phyloP scores from a whole-genome alignment of 805 yeast species.

The Ogataea pilisensis region DNA sequence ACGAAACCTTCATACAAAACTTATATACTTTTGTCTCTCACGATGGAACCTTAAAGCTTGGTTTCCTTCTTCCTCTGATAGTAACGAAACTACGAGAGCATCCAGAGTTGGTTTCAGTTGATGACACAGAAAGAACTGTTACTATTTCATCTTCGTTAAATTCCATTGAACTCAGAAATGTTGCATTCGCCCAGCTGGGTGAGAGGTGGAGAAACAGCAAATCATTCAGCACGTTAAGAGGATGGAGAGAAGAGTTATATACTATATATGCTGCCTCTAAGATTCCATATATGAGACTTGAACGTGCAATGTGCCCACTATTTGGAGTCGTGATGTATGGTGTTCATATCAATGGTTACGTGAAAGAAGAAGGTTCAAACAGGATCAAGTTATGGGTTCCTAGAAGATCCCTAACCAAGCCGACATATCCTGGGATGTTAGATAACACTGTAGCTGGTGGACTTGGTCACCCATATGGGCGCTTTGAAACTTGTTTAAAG shows the following conservation, averaged over 20 bases:
- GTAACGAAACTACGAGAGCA: slow-evolving; percentile 25
- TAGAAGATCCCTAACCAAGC: slow-evolving; percentile 67
- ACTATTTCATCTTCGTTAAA: slow-evolving; percentile 27
- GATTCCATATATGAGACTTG: slow-evolving; percentile 62
- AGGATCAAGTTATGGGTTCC: slow-evolving; percentile 76
- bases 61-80: slow-evolving; percentile 36
- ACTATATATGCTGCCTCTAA: slow-evolving; percentile 56
- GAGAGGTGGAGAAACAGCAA: slow-evolving; percentile 33
- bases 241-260: slow-evolving; percentile 88
- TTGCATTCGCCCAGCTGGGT: slow-evolving; percentile 41
- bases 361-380: slow-evolving; percentile 34
- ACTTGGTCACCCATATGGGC: slow-evolving; percentile 72
- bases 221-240: slow-evolving; percentile 40
- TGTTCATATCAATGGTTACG: slow-evolving; percentile 79
- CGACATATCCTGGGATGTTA: slow-evolving; percentile 85
- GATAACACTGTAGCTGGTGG: slow-evolving; percentile 98
- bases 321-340: slow-evolving; percentile 91
- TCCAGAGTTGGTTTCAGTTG: slow-evolving; percentile 24
- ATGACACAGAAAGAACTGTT: slow-evolving; percentile 26
- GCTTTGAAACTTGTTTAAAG: slow-evolving; percentile 72
- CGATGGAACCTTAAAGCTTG: slow-evolving; percentile 32
- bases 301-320: slow-evolving; percentile 75
- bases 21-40: slow-evolving; percentile 36
- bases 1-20: slow-evolving; percentile 12
- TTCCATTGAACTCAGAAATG: slow-evolving; percentile 39